These are phyloP conservation scores for Pseudopithomyces maydicus DNA, from an alignment of 2,329 filamentous ascomycete species.

Conservation along the genomic window DNA sequence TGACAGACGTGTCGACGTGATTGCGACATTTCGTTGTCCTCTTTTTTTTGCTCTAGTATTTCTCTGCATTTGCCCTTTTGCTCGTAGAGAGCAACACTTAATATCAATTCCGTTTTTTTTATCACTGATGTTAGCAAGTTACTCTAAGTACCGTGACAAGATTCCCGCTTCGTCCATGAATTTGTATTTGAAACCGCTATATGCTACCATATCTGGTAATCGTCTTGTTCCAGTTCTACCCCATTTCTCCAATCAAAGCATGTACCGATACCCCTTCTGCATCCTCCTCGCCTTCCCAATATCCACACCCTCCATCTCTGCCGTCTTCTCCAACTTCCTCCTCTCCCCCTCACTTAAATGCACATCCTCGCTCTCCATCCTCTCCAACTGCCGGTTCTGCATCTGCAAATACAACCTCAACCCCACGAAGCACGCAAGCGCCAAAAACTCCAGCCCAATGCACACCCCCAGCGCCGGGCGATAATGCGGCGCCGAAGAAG, in stretches of 20 bases:
- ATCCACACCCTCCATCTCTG: constrained; percentile 57
- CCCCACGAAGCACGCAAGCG: constrained; percentile 18
- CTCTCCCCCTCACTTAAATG: constrained; percentile 55
- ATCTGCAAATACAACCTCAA: constrained; percentile 29
- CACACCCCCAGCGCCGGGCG: constrained; percentile 26
- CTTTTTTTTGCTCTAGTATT: too few relatives aligned
- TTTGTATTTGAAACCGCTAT: not conserved
- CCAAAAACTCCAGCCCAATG: constrained; percentile 24
- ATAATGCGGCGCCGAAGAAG: constrained; percentile 22
- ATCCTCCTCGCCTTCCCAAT: constrained; percentile 55
- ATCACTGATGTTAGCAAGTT: too few relatives aligned
- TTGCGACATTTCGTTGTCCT: too few relatives aligned
- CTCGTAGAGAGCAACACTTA: too few relatives aligned
- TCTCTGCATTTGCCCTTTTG: too few relatives aligned
- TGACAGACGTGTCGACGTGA: too few relatives aligned
- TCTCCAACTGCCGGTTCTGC: constrained; percentile 57
- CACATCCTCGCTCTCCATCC: constrained; percentile 55
- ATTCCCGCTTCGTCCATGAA: not conserved
- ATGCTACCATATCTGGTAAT: not conserved
- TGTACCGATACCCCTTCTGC: constrained; percentile 61
- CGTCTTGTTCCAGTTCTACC: not conserved
- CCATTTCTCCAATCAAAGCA: constrained; percentile 6
- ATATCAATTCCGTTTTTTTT: too few relatives aligned
- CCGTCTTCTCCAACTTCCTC: constrained; percentile 59
- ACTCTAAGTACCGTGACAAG: not conserved